A percentile compares a stretch with the other conserved stretches of the same genome.
phyloP scores from a whole-genome alignment of 257 asterid species.

The Anisodus acutangulus region DNA sequence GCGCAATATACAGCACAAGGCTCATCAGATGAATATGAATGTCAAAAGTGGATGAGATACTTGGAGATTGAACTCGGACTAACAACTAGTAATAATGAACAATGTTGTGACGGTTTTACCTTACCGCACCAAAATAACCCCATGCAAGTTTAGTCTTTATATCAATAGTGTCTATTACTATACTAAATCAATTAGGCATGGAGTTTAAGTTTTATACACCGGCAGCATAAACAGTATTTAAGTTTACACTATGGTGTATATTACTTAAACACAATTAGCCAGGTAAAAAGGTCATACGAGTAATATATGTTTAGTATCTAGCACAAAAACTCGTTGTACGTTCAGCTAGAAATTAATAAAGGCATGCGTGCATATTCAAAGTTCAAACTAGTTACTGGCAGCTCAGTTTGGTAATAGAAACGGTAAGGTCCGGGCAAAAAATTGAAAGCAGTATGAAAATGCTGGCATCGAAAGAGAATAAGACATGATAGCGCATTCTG shows the following conservation, averaged over 20 bases:
- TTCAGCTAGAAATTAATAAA: neutral
- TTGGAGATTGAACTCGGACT: constrained; percentile 68
- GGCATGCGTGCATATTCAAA: neutral
- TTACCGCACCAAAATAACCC: neutral
- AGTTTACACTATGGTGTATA: too few species aligned
- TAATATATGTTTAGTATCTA: neutral
- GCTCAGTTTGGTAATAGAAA: neutral
- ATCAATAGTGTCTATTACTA: neutral
- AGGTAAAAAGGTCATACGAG: neutral
- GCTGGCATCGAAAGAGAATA: too few species aligned
- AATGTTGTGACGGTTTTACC: neutral
- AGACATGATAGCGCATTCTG: too few species aligned
- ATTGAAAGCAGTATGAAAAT: too few species aligned
- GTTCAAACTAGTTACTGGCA: neutral
- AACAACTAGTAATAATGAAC: neutral
- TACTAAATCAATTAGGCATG: too few species aligned
- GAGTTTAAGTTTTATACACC: too few species aligned
- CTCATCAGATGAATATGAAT: constrained; percentile 32
- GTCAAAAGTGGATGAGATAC: constrained; percentile 53
- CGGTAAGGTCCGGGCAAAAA: too few species aligned
- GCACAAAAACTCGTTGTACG: neutral
- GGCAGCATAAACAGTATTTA: too few species aligned
- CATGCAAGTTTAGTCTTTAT: neutral
- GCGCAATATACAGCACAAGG: neutral
- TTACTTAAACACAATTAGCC: too few species aligned